These are phyloP conservation scores for Chaetothyriales sp. DNA, from an alignment of 2,329 filamentous ascomycete species.

Conservation along the genomic window DNA sequence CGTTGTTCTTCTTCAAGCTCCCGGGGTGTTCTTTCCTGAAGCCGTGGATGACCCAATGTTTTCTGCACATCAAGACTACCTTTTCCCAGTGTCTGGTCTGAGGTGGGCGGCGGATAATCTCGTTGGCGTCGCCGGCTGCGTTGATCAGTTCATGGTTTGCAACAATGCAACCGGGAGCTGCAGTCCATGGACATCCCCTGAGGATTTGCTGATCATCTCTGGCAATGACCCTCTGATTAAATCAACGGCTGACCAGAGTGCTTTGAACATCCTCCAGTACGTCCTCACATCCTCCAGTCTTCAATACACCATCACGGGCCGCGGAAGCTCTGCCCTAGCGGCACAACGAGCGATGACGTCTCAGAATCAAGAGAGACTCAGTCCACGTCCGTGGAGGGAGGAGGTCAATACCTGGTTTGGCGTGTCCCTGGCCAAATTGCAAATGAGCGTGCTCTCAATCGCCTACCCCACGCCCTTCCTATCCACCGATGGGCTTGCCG, in stretches of 20 bases:
- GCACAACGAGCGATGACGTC: background rate
- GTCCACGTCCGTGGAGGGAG: background rate
- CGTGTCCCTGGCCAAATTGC: background rate
- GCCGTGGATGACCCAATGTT: background rate
- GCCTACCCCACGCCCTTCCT: background rate
- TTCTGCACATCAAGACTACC: background rate
- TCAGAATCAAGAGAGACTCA: background rate
- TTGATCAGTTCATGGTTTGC: background rate
- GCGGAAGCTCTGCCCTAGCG: background rate
- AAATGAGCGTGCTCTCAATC: background rate
- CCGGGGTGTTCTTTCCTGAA: background rate
- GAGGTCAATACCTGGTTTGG: slow-evolving; percentile 1
- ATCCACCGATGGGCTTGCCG: background rate
- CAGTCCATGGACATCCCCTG: background rate
- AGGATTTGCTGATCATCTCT: background rate
- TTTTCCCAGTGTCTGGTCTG: background rate
- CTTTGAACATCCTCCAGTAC: background rate
- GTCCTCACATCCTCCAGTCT: background rate
- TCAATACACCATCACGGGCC: background rate
- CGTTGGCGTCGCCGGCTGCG: background rate
- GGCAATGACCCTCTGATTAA: background rate
- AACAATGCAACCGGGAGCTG: background rate
- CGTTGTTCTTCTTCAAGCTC: background rate
- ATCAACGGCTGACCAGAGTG: background rate
- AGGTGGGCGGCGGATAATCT: background rate